Evolutionary conservation across 228 moss, liverwort and hornwort genomes (phyloP), one percentile per base, ranked within the genome.

Genomic region (Sphagnum fallax): DNA sequence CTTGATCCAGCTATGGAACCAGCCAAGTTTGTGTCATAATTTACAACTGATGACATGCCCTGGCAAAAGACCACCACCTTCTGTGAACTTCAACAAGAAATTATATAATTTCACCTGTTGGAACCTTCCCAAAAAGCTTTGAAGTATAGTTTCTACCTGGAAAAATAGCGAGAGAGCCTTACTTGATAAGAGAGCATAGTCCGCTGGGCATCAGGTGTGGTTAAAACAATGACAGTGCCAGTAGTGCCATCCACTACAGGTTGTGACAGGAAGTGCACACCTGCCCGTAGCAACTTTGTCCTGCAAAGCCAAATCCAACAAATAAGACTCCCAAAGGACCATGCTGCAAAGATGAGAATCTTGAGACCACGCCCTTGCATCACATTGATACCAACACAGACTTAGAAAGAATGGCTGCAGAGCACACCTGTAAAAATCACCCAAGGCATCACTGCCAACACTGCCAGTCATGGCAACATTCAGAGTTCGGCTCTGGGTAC

Each of bases 111-210:
- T 2, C 2, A 32, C 32, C 32, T 32, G 0, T 32, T 32, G 32
- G 32, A 32, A 32, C 32, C 32, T 32, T 32, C 32, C 32, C 32
- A 32, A 32, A 32, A 32, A 32, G 32, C 3, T 32, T 32, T 1
- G 32, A 32, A 32, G 2, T 32, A 2, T 32, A 32, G 32, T 32
- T 32, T 32, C 32, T 32, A 32, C 32, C 2, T 65, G 13, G 48
- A 65, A 5, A 16, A 6, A 47, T 65, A 15, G 65, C 4, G 50
- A 65, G 57, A 2, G 59, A 76, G 52, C 8, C 65, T 10, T 63
- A 85, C 84, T 64, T 85, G 84, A 64, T 85, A 85, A n/a, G 84
- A 81, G 4, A 85, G 81, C 84, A 85, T 85, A 6, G 84, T 81
- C 60, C 84, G 84, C 55, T 85, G 84, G 6, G 84, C 84, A 74